These are phyloP conservation scores for Neofusicoccum laricinum DNA, from an alignment of 2,329 filamentous ascomycete species.

Conservation along the genomic window DNA sequence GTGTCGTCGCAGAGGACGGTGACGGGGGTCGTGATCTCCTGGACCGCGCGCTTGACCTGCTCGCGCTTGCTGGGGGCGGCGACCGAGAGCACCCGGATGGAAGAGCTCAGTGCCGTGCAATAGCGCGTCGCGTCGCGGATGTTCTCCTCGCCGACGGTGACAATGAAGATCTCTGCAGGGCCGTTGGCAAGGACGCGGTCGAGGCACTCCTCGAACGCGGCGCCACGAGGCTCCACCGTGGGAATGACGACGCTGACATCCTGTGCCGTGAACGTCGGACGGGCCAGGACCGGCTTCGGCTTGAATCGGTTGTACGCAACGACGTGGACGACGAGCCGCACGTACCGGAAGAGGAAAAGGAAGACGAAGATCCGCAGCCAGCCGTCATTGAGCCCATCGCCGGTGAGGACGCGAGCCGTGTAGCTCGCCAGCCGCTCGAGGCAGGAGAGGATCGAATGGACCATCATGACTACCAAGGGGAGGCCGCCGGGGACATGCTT, in stretches of 20 bases:
- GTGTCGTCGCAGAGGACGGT: constrained; percentile 53
- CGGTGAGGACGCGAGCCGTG: background rate
- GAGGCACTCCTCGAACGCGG: constrained; percentile 44
- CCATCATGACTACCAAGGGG: no score
- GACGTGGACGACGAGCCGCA: constrained; percentile 45
- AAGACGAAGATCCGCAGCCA: constrained; percentile 26
- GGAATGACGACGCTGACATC: constrained; percentile 55
- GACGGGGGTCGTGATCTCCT: constrained; percentile 39
- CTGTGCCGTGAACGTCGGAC: constrained; percentile 30
- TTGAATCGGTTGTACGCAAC: constrained; percentile 42
- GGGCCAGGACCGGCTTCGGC: constrained; percentile 26
- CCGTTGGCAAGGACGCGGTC: constrained; percentile 38
- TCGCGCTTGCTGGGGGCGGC: constrained; percentile 45
- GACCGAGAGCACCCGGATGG: constrained; percentile 19
- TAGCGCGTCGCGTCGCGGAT: constrained; percentile 32
- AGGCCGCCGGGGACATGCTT: no score
- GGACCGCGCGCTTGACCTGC: constrained; percentile 46
- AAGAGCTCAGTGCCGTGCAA: constrained; percentile 19
- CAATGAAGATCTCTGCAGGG: constrained; percentile 42
- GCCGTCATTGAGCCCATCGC: background rate
- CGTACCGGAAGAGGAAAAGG: constrained; percentile 47
- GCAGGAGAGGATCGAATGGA: background rate
- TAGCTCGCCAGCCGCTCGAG: background rate
- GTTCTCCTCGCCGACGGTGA: constrained; percentile 41
- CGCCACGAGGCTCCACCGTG: constrained; percentile 46